A percentile compares a stretch with the other conserved stretches of the same genome.
Evolutionary conservation across 2,329 filamentous ascomycete species (phyloP).

Genomic region (Talaromyces sp.): DNA sequence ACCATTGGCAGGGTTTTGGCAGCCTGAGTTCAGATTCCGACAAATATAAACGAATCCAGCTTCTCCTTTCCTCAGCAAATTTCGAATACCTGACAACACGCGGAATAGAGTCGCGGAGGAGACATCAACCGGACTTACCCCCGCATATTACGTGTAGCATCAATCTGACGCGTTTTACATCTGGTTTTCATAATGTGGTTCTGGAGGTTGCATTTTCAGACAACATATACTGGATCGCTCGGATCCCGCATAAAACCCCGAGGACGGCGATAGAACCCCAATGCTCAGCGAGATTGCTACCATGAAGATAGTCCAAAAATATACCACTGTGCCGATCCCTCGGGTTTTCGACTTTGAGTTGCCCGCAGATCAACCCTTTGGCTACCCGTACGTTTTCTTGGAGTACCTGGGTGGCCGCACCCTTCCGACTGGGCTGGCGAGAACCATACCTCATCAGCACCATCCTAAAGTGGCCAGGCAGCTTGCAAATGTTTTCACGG

Average conservation of each 20-base stretch:
- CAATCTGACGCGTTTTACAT: neutral
- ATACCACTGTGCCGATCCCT: neutral
- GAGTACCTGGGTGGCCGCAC: neutral
- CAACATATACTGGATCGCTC: neutral
- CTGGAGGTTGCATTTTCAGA: neutral
- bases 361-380: neutral
- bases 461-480: neutral
- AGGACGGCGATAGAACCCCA: neutral
- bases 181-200: neutral
- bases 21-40: neutral
- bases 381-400: neutral
- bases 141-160: neutral
- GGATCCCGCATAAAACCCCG: neutral
- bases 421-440: neutral
- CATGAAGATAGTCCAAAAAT: neutral
- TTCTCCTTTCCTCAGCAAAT: neutral
- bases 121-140: neutral
- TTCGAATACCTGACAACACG: neutral
- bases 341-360: neutral
- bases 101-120: neutral
- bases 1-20: neutral
- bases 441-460: neutral
- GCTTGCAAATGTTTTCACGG: neutral
- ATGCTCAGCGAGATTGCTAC: neutral
- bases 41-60: neutral